phyloP scores from a whole-genome alignment of 2,329 filamentous ascomycete genomes.

The Thielaviopsis punctulata region DNA sequence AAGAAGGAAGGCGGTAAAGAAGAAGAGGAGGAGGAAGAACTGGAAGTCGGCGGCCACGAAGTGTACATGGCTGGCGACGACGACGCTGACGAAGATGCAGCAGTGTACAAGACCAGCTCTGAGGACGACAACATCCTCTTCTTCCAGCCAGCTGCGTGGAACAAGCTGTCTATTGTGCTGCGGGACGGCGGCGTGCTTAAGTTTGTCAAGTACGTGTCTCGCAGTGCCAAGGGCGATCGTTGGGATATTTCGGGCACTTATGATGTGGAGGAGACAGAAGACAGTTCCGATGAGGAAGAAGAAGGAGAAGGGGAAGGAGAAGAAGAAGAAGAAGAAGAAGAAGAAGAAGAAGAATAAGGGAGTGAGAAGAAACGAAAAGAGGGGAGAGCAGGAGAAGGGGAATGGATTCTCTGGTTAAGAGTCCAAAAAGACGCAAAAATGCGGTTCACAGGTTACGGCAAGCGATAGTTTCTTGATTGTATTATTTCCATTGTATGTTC shows the following conservation, averaged over 20 bases:
- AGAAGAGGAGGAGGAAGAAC: slow-evolving; percentile 19
- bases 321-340: slow-evolving; percentile 16
- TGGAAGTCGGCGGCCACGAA: slow-evolving; percentile 59
- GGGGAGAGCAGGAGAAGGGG: slow-evolving; percentile 3
- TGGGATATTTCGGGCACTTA: slow-evolving; percentile 79
- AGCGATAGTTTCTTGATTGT: not conserved
- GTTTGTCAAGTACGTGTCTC: slow-evolving; percentile 93
- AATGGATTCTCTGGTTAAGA: slow-evolving; percentile 11
- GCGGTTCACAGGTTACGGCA: not conserved
- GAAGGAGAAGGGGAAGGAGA: slow-evolving; percentile 21
- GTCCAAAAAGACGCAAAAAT: not conserved
- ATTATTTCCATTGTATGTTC: too few relatives aligned
- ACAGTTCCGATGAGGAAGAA: slow-evolving; percentile 23
- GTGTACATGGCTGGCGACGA: slow-evolving; percentile 90
- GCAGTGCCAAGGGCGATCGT: slow-evolving; percentile 65
- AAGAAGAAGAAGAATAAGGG: slow-evolving; percentile 3
- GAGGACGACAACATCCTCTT: slow-evolving; percentile 59
- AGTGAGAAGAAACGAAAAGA: not conserved
- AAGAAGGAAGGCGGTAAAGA: slow-evolving; percentile 20
- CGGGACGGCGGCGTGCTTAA: slow-evolving; percentile 71
- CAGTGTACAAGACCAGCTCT: slow-evolving; percentile 63
- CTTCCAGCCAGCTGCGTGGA: slow-evolving; percentile 57
- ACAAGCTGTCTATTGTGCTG: slow-evolving; percentile 77
- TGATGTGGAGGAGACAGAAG: slow-evolving; percentile 46
- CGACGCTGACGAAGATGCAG: slow-evolving; percentile 55